phyloP scores from a whole-genome alignment of 305 asterid genomes.

The Euphrasia arctica region DNA sequence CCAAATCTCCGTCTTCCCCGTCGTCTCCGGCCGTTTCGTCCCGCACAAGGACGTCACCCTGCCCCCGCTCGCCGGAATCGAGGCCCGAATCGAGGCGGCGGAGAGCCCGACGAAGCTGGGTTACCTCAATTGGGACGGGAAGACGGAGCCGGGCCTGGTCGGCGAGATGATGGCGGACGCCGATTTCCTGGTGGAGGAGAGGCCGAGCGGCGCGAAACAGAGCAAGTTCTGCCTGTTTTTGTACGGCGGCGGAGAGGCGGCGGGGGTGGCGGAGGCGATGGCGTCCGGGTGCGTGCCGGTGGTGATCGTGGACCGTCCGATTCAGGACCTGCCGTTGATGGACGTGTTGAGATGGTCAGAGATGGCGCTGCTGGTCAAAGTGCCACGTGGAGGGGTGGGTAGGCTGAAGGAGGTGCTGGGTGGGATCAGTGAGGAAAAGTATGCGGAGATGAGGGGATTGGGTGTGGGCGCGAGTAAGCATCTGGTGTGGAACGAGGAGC shows the following conservation, averaged over 20 bases:
- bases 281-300: constrained; percentile 82
- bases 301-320: constrained; percentile 74
- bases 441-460: constrained; percentile 49
- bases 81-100: constrained; percentile 21
- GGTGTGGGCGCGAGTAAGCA: constrained; percentile 64
- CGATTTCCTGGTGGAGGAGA: constrained; percentile 54
- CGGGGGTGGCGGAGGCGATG: constrained; percentile 55
- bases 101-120: constrained; percentile 34
- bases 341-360: constrained; percentile 77
- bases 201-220: constrained; percentile 24
- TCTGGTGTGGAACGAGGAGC: constrained; percentile 67
- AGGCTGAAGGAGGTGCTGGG: constrained; percentile 52
- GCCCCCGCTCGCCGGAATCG: constrained; percentile 42
- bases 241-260: constrained; percentile 43
- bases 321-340: constrained; percentile 85
- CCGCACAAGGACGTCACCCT: constrained; percentile 84
- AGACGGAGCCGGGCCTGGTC: constrained; percentile 37
- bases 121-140: constrained; percentile 52
- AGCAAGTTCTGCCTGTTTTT: constrained; percentile 72
- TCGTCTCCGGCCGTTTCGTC: constrained; percentile 53
- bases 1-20: constrained; percentile 73
- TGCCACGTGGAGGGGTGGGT: constrained; percentile 39
- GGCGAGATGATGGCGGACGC: constrained; percentile 43
- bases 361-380: constrained; percentile 49
- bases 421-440: constrained; percentile 47